phyloP scores from a whole-genome alignment of 345 rosid genomes.

The Eucalyptus polybractea region DNA sequence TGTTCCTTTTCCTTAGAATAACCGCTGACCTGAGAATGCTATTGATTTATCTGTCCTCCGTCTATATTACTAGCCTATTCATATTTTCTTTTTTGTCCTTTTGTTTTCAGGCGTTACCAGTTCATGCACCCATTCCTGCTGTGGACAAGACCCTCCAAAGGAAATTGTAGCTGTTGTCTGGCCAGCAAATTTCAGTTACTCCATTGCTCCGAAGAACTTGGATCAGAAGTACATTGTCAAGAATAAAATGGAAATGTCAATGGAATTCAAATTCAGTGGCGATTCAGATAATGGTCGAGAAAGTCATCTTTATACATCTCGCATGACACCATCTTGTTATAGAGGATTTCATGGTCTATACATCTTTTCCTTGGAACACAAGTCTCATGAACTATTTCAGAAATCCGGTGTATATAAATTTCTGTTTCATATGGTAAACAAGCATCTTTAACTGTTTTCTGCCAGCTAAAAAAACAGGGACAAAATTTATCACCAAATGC shows the following conservation, averaged over 20 bases:
- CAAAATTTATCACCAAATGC: not conserved
- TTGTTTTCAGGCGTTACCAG: constrained; percentile 39
- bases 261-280: constrained; percentile 22
- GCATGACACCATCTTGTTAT: constrained; percentile 16
- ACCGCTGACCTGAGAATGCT: not conserved
- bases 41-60: not conserved
- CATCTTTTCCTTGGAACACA: constrained; percentile 29
- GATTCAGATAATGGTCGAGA: not conserved
- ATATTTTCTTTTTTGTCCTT: not conserved
- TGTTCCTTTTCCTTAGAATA: not conserved
- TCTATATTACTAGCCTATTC: not conserved
- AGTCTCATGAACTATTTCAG: constrained; percentile 17
- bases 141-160: constrained; percentile 29
- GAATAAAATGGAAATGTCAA: constrained; percentile 21
- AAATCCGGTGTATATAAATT: constrained; percentile 40
- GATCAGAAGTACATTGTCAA: constrained; percentile 41
- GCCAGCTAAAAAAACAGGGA: not conserved
- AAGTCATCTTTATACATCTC: constrained; percentile 5
- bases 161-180: constrained; percentile 62
- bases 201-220: constrained; percentile 17
- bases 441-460: not conserved
- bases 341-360: constrained; percentile 46
- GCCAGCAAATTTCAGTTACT: constrained; percentile 24
- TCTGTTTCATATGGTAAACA: constrained; percentile 38
- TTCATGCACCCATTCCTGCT: constrained; percentile 12